phyloP scores from a whole-genome alignment of 768 basidiomycete species.

The Tubosaeta brunneosetosa region DNA sequence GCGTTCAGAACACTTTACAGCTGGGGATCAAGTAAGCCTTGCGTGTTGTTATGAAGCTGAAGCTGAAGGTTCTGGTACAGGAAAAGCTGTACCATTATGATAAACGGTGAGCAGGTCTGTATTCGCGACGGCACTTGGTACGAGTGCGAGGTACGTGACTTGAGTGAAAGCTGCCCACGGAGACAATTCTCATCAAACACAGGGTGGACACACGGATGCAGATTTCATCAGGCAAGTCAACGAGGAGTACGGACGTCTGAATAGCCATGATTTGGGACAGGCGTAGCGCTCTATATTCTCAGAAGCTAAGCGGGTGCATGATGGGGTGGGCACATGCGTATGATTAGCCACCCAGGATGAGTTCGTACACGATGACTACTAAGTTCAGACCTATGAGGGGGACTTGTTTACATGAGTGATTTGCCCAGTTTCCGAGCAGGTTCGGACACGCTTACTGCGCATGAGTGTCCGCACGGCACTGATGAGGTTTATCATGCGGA shows the following conservation, averaged over 20 bases:
- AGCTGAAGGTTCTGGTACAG: constrained; percentile 31
- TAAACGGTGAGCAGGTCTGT: constrained; percentile 64
- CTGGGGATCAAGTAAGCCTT: constrained; percentile 54
- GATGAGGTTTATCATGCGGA: constrained; percentile 85
- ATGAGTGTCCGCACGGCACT: constrained; percentile 93
- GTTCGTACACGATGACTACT: constrained; percentile 80
- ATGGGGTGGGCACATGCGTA: constrained; percentile 12
- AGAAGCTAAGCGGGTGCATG: constrained; percentile 20
- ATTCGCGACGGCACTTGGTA: constrained; percentile 78
- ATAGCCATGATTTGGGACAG: constrained; percentile 32
- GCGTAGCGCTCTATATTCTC: constrained; percentile 3
- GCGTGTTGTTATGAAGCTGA: neutral
- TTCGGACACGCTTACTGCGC: constrained; percentile 70
- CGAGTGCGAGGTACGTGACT: constrained; percentile 60
- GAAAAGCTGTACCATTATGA: constrained; percentile 85
- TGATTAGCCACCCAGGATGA: constrained; percentile 56
- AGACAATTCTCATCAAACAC: constrained; percentile 22
- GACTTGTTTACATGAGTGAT: constrained; percentile 49
- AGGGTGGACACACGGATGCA: constrained; percentile 68
- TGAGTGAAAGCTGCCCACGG: constrained; percentile 17
- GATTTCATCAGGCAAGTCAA: constrained; percentile 81
- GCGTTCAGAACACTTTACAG: constrained; percentile 39
- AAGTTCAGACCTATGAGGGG: constrained; percentile 88
- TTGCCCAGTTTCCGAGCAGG: constrained; percentile 10
- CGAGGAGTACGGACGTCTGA: constrained; percentile 64